Evolutionary conservation across 2,329 filamentous ascomycete species (phyloP).

Genomic region (Pseudomassariella vexata): DNA sequence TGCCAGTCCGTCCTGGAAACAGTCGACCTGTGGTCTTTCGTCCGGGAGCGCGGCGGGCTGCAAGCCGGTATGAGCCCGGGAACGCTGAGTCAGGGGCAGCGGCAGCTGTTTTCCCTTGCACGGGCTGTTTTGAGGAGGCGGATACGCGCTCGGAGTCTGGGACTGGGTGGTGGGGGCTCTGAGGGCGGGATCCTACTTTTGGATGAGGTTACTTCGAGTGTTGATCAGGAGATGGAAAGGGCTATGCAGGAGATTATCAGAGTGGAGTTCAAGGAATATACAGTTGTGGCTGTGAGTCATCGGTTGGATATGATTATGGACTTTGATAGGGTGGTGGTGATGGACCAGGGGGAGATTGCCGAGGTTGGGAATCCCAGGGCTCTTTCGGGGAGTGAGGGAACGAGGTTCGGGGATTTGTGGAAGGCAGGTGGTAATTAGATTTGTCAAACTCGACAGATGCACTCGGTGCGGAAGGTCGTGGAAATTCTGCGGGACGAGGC

Average conservation of each 20-base stretch:
- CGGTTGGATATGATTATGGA: conserved; percentile 35
- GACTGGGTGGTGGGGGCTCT: conserved; percentile 11
- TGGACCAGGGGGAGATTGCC: conserved; percentile 38
- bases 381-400: conserved; percentile 11
- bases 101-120: conserved; percentile 20
- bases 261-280: conserved; percentile 31
- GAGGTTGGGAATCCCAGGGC: conserved; percentile 27
- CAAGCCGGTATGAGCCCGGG: conserved; percentile 29
- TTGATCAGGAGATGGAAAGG: conserved; percentile 21
- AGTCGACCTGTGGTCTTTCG: conserved; percentile 16
- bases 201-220: conserved; percentile 25
- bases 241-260: conserved; percentile 17
- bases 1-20: conserved; percentile 15
- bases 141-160: conserved; percentile 14
- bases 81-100: conserved; percentile 45
- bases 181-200: conserved; percentile 23
- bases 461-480: no score
- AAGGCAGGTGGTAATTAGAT: conserved; percentile 6
- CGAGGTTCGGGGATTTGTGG: conserved; percentile 14
- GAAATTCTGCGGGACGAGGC: no score
- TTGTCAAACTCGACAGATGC: no score
- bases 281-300: conserved; percentile 34
- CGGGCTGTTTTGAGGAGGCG: conserved; percentile 21
- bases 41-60: conserved; percentile 18
- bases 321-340: conserved; percentile 42